A percentile compares a stretch with the other conserved stretches of the same genome.
Evolutionary conservation across 805 yeast genomes (phyloP).

Genomic region (Candida arabinofermentans): DNA sequence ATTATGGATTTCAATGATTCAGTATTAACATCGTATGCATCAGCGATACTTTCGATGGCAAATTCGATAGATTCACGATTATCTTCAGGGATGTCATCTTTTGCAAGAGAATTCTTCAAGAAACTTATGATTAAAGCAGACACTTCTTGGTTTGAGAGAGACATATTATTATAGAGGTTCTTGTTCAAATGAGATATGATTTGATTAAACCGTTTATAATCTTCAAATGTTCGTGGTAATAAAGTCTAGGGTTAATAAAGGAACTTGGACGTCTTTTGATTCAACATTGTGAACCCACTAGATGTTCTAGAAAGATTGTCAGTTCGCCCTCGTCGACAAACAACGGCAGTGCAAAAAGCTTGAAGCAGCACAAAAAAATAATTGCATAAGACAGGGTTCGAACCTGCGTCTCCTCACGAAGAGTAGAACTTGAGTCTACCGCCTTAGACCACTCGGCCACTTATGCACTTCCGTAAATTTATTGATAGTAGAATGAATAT

Average conservation of each 20-base stretch:
- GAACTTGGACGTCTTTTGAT: too few species aligned
- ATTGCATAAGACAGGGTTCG: conserved; percentile 1
- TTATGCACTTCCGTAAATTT: not conserved
- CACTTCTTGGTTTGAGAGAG: conserved; percentile 53
- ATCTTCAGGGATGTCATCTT: conserved; percentile 69
- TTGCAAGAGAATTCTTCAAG: conserved; percentile 52
- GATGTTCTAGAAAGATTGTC: too few species aligned
- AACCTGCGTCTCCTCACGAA: conserved; percentile 1
- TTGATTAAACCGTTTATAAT: too few species aligned
- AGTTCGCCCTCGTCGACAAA: too few species aligned
- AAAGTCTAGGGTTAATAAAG: too few species aligned
- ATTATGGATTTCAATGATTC: conserved; percentile 28
- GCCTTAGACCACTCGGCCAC: conserved; percentile 2
- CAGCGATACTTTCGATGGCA: conserved; percentile 88
- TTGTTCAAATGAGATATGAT: too few species aligned
- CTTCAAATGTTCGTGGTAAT: too few species aligned
- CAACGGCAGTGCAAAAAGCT: too few species aligned
- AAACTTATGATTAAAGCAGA: conserved; percentile 75
- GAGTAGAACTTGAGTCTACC: conserved; percentile 1
- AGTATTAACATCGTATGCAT: conserved; percentile 60
- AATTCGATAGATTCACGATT: conserved; percentile 87
- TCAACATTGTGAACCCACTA: too few species aligned
- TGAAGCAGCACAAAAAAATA: too few species aligned
- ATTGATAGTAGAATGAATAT: too few species aligned
- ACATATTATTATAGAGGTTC: conserved; percentile 35